Evolutionary conservation across 2,329 filamentous ascomycete species (phyloP).

Genomic region (Ceratocystis diversiconidia): DNA sequence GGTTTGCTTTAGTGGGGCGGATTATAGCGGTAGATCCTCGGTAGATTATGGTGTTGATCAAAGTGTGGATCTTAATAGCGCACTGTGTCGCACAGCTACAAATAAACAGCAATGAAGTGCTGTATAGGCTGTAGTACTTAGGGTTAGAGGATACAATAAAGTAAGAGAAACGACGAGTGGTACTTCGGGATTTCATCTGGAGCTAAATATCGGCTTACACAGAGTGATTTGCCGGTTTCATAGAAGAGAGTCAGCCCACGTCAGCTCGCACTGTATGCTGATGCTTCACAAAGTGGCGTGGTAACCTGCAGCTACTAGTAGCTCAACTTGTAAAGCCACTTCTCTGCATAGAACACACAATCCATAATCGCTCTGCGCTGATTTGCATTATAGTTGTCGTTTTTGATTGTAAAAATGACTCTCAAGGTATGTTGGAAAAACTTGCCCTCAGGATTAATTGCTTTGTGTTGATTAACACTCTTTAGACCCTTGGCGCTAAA

Average conservation of each 20-base stretch:
- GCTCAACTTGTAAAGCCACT: background rate
- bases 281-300: background rate
- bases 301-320: background rate
- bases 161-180: background rate
- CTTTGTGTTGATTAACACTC: background rate
- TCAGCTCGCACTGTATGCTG: background rate
- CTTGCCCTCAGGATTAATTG: background rate
- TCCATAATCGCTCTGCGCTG: too few relatives aligned
- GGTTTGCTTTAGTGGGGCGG: conserved; percentile 4
- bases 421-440: background rate
- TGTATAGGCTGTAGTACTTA: background rate
- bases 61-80: background rate
- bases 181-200: too few relatives aligned
- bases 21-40: background rate
- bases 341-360: background rate
- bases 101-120: background rate
- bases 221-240: background rate
- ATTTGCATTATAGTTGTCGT: too few relatives aligned
- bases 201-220: background rate
- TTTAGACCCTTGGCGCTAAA: conserved; percentile 70
- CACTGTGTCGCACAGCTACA: conserved; percentile 2
- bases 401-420: background rate
- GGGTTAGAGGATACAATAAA: background rate
- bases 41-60: background rate
- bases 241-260: background rate